Conservation (phyloP, 2,329 filamentous ascomycete genomes). For the Endoconidiophora polonica region DNA sequence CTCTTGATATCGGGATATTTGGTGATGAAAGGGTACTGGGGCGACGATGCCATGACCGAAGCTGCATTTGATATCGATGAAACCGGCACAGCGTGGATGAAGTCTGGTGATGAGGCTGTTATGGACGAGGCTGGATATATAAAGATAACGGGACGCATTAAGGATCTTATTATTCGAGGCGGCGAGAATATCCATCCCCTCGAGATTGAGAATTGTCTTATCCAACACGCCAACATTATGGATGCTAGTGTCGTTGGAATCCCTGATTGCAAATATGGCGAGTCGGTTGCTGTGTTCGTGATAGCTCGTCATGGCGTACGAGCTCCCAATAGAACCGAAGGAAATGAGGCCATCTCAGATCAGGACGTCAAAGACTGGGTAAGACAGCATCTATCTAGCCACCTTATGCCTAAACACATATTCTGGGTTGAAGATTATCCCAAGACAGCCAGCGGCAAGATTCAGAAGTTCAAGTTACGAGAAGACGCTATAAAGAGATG, state of each 20-base stretch:
- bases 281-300: slow-evolving; percentile 74
- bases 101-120: slow-evolving; percentile 76
- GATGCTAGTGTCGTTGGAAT: slow-evolving; percentile 76
- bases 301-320: slow-evolving; percentile 28
- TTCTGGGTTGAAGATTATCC: slow-evolving; percentile 77
- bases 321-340: not conserved
- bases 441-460: slow-evolving; percentile 92
- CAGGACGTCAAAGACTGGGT: slow-evolving; percentile 59
- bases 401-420: slow-evolving; percentile 77
- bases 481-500: slow-evolving; percentile 23
- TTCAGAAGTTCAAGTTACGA: slow-evolving; percentile 79
- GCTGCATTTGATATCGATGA: slow-evolving; percentile 40
- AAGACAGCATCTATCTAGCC: slow-evolving; percentile 44
- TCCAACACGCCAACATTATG: slow-evolving; percentile 50
- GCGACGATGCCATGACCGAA: slow-evolving; percentile 49
- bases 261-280: slow-evolving; percentile 67
- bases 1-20: slow-evolving; percentile 71
- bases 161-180: slow-evolving; percentile 86
- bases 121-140: slow-evolving; percentile 78
- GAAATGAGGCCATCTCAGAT: not conserved
- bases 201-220: slow-evolving; percentile 78
- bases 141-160: slow-evolving; percentile 77
- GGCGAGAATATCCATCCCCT: slow-evolving; percentile 94
- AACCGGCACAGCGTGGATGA: slow-evolving; percentile 56
- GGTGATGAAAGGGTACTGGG: slow-evolving; percentile 83